These are phyloP conservation scores for Nigrospora sphaerica DNA, from an alignment of 2,329 filamentous ascomycete species.

Conservation along the genomic window DNA sequence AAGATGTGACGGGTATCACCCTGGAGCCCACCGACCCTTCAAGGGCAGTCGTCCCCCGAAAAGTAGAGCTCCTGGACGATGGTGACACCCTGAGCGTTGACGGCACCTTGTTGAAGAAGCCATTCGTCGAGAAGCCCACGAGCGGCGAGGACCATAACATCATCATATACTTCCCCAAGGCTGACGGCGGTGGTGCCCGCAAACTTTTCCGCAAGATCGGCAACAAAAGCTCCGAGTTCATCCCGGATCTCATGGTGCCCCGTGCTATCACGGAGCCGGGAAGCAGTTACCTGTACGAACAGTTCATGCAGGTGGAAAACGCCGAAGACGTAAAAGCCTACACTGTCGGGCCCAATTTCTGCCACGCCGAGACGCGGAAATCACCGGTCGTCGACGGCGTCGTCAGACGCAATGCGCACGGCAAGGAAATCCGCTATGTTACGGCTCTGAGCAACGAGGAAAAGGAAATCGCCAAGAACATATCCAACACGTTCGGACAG, in stretches of 20 bases:
- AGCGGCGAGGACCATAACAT: slow-evolving; percentile 99
- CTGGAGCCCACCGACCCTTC: slow-evolving; percentile 66
- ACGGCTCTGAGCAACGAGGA: slow-evolving; percentile 78
- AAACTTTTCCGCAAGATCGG: slow-evolving; percentile 95
- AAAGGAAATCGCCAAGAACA: slow-evolving; percentile 78
- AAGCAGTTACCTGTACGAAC: slow-evolving; percentile 92
- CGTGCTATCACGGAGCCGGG: slow-evolving; percentile 73
- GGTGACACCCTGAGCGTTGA: slow-evolving; percentile 86
- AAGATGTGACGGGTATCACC: slow-evolving; percentile 70
- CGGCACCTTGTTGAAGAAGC: slow-evolving; percentile 73
- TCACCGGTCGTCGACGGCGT: slow-evolving; percentile 95
- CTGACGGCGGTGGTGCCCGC: slow-evolving; percentile 79
- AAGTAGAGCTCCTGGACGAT: slow-evolving; percentile 82
- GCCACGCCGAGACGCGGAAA: slow-evolving; percentile 94
- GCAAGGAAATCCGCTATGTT: slow-evolving; percentile 94
- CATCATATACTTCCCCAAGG: slow-evolving; percentile 90
- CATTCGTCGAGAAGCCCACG: slow-evolving; percentile 97
- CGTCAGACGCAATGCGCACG: slow-evolving; percentile 91
- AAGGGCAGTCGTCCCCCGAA: slow-evolving; percentile 44
- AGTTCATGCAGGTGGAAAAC: slow-evolving; percentile 94
- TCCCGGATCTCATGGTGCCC: slow-evolving; percentile 68
- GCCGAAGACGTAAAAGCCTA: slow-evolving; percentile 98
- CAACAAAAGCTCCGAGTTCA: slow-evolving; percentile 97
- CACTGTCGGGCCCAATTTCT: slow-evolving; percentile 87
- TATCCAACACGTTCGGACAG: slow-evolving; percentile 87